Evolutionary conservation across 805 yeast genomes (phyloP).

Genomic region (Ascoidea rubescens): DNA sequence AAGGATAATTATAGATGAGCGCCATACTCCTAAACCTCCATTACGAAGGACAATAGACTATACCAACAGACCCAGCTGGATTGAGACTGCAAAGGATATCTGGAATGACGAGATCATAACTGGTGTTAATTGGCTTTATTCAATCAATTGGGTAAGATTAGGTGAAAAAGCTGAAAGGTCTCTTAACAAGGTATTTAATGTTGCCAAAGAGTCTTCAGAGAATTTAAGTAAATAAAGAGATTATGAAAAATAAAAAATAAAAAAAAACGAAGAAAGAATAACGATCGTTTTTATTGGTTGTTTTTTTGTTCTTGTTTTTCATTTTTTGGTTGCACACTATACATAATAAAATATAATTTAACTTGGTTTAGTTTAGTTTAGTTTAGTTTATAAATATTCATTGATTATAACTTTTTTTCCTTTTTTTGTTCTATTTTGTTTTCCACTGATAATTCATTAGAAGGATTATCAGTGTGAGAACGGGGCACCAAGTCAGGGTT

Average conservation of each 20-base stretch:
- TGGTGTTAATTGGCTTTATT: conserved; percentile 11
- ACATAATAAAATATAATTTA: no score
- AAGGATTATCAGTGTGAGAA: no score
- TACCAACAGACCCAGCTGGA: conserved; percentile 7
- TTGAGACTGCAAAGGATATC: conserved; percentile 9
- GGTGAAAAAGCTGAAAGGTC: conserved; percentile 8
- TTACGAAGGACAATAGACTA: not conserved
- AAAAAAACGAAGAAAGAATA: no score
- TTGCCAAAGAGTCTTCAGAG: no score
- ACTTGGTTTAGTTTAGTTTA: no score
- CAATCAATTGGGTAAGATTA: conserved; percentile 9
- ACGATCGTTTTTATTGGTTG: no score
- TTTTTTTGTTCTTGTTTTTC: no score
- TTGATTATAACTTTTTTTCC: not conserved
- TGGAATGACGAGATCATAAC: conserved; percentile 10
- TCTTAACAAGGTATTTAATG: not conserved
- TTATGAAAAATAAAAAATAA: no score
- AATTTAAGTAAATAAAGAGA: no score
- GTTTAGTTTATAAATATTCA: not conserved
- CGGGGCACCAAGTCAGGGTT: conserved; percentile 6
- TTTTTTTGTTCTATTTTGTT: no score
- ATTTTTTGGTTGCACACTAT: no score
- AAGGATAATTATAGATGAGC: conserved; percentile 3
- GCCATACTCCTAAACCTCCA: conserved; percentile 1
- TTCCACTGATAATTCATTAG: no score